Conservation (phyloP, 371 early-diverging fungal species). For the Zychaea mexicana region DNA sequence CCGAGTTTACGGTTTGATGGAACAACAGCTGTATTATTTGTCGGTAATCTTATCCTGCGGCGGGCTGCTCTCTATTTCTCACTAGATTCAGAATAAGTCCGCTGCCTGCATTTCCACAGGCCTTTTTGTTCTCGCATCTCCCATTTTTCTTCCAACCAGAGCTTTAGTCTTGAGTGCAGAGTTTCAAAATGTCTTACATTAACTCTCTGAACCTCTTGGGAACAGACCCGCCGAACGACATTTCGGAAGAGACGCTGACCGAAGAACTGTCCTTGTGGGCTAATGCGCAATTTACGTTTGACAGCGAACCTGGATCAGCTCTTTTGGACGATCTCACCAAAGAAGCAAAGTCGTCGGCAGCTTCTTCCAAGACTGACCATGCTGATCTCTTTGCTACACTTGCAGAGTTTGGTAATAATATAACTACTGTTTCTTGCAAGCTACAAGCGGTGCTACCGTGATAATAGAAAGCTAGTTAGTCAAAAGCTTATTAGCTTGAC, state of each 20-base stretch:
- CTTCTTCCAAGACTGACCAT: background rate
- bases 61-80: background rate
- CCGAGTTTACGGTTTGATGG: background rate
- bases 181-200: constrained; percentile 45
- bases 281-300: constrained; percentile 73
- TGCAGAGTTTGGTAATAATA: constrained; percentile 10
- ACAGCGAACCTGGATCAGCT: constrained; percentile 52
- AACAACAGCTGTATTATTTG: background rate
- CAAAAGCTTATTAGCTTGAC: too few relatives aligned
- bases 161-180: background rate
- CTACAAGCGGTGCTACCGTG: too few relatives aligned
- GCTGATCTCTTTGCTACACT: constrained; percentile 12
- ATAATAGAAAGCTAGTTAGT: too few relatives aligned
- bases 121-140: background rate
- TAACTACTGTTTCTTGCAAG: background rate
- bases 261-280: constrained; percentile 66
- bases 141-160: background rate
- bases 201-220: constrained; percentile 43
- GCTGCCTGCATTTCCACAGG: background rate
- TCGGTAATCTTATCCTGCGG: background rate
- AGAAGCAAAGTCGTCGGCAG: constrained; percentile 7
- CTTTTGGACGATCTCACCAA: constrained; percentile 28
- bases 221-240: constrained; percentile 35
- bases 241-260: constrained; percentile 39
- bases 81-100: background rate